Evolutionary conservation across 129 eudicot genomes (phyloP).

Genomic region (Helianthus annuus): DNA sequence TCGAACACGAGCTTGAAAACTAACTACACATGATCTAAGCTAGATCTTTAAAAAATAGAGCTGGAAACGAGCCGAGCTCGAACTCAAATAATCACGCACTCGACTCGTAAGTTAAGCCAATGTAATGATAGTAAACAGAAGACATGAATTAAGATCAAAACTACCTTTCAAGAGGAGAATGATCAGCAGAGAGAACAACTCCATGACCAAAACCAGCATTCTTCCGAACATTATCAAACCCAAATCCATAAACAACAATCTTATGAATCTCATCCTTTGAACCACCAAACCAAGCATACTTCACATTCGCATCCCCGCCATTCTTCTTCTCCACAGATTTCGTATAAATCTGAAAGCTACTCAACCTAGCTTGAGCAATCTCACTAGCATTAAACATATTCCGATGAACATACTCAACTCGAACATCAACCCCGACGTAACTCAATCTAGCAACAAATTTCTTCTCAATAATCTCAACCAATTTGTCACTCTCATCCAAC

Average conservation of each 20-base stretch:
- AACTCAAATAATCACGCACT: no score
- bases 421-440: constrained; percentile 20
- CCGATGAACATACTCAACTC: constrained; percentile 43
- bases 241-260: constrained; percentile 58
- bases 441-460: constrained; percentile 43
- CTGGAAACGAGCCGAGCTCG: no score
- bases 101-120: no score
- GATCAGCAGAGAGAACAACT: constrained; percentile 59
- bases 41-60: no score
- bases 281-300: constrained; percentile 76
- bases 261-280: constrained; percentile 48
- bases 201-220: constrained; percentile 37
- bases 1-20: no score
- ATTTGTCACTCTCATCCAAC: constrained; percentile 29
- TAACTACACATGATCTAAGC: no score
- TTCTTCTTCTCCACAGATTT: constrained; percentile 43
- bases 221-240: constrained; percentile 21
- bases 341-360: constrained; percentile 35
- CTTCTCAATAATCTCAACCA: constrained; percentile 32
- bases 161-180: constrained; percentile 54
- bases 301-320: constrained; percentile 50
- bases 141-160: neutral
- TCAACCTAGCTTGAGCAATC: constrained; percentile 37
- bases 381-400: constrained; percentile 30
- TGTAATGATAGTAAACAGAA: neutral